Evolutionary conservation across 176 grass and related monocot species (phyloP).

Genomic region (Coix lacrymajobi): DNA sequence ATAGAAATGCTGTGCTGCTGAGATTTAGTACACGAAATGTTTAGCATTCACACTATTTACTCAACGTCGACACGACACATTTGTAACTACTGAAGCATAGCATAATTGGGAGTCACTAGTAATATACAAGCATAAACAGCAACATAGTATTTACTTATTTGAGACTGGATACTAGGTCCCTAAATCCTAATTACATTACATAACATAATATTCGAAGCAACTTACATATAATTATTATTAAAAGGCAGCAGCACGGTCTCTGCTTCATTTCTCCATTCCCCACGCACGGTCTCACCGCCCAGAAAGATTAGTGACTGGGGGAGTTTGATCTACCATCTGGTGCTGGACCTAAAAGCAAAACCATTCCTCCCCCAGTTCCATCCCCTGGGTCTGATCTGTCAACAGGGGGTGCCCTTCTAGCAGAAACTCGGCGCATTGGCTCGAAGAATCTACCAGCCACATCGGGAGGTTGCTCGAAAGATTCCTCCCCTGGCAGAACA

Average conservation of each 20-base stretch:
- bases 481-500: conserved; percentile 70
- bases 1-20: neutral
- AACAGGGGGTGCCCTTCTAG: conserved; percentile 12
- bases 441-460: conserved; percentile 60
- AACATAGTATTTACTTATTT: neutral
- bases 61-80: neutral
- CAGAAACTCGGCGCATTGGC: conserved; percentile 30
- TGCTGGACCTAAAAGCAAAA: conserved; percentile 49
- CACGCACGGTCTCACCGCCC: neutral
- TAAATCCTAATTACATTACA: neutral
- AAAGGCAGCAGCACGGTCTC: neutral
- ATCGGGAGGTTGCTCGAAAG: conserved; percentile 57
- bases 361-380: conserved; percentile 14
- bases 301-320: neutral
- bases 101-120: neutral
- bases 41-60: neutral
- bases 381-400: conserved; percentile 26
- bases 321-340: neutral
- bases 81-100: neutral
- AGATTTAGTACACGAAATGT: neutral
- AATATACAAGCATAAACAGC: neutral
- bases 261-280: neutral
- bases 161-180: neutral
- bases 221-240: neutral
- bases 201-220: neutral